Conservation (phyloP, 1,284 basidiomycete species). For the Limonomyces culmigenus region DNA sequence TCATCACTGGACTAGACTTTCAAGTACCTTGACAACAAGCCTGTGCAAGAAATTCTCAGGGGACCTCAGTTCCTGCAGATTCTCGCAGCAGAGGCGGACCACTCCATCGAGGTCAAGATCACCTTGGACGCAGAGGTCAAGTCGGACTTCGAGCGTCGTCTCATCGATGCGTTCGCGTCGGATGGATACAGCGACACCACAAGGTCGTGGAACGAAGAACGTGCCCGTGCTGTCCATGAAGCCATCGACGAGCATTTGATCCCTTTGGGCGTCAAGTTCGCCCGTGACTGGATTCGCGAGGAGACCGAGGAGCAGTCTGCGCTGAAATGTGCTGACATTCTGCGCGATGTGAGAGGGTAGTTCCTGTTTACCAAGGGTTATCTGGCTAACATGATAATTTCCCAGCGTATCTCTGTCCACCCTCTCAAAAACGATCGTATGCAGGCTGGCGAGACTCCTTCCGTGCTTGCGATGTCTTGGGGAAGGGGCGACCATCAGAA, state of each 20-base stretch:
- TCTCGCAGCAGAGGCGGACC: slow-evolving; percentile 79
- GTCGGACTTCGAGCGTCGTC: slow-evolving; percentile 47
- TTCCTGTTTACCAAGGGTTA: slow-evolving; percentile 1
- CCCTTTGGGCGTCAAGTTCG: slow-evolving; percentile 75
- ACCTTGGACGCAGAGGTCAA: slow-evolving; percentile 47
- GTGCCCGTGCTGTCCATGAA: slow-evolving; percentile 65
- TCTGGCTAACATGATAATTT: slow-evolving; percentile 9
- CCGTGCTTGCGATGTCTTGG: slow-evolving; percentile 87
- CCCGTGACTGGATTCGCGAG: slow-evolving; percentile 77
- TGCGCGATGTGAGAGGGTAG: slow-evolving; percentile 46
- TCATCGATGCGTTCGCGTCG: slow-evolving; percentile 75
- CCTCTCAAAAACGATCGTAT: slow-evolving; percentile 54
- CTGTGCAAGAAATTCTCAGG: slow-evolving; percentile 54
- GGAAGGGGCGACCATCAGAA: slow-evolving; percentile 88
- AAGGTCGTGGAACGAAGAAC: slow-evolving; percentile 86
- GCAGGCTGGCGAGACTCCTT: slow-evolving; percentile 56
- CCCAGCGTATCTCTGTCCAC: slow-evolving; percentile 54
- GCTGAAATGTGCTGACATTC: slow-evolving; percentile 41
- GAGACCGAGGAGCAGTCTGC: slow-evolving; percentile 81
- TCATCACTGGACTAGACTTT: slow-evolving; percentile 47
- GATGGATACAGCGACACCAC: slow-evolving; percentile 77
- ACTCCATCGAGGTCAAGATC: slow-evolving; percentile 69
- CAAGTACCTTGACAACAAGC: slow-evolving; percentile 87
- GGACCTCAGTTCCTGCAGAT: slow-evolving; percentile 82
- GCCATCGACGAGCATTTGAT: slow-evolving; percentile 69